These are phyloP conservation scores for Trichoderma virens DNA, from an alignment of 495 filamentous ascomycete species.

Conservation along the genomic window DNA sequence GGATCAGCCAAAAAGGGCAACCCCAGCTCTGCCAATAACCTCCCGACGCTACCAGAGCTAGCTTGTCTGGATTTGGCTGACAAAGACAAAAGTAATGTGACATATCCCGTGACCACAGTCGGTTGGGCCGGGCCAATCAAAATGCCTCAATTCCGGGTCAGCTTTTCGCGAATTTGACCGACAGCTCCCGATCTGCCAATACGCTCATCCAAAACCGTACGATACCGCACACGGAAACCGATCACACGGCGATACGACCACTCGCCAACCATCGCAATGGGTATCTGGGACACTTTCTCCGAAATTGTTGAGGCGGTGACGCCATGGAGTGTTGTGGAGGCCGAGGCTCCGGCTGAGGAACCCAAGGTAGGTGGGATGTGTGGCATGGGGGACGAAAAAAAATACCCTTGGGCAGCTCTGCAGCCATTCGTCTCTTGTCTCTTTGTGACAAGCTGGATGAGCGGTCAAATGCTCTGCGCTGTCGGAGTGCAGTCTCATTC, in stretches of 20 bases:
- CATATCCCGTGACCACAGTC: slow-evolving; percentile 21
- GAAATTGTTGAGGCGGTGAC: slow-evolving; percentile 48
- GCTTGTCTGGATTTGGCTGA: no score
- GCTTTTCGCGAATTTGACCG: slow-evolving; percentile 20
- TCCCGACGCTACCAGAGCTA: not conserved
- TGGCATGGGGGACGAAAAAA: not conserved
- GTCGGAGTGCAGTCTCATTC: not conserved
- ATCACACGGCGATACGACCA: slow-evolving; percentile 29
- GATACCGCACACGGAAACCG: slow-evolving; percentile 23
- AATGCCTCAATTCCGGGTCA: slow-evolving; percentile 32
- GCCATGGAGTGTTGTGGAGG: slow-evolving; percentile 48
- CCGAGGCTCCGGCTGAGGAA: slow-evolving; percentile 42
- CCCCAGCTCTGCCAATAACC: slow-evolving; percentile 4
- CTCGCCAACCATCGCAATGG: slow-evolving; percentile 32
- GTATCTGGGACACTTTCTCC: slow-evolving; percentile 47
- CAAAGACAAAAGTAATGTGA: no score
- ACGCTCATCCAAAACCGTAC: slow-evolving; percentile 19
- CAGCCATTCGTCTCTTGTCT: no score
- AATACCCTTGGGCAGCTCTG: not conserved
- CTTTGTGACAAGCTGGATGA: not conserved
- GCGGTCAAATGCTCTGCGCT: not conserved
- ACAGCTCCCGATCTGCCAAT: slow-evolving; percentile 12
- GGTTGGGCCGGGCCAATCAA: slow-evolving; percentile 31
- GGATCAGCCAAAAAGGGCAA: slow-evolving; percentile 2
- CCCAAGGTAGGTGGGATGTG: slow-evolving; percentile 10